Percentiles rank a stretch among this genome's conserved stretches.
Conservation (phyloP, 495 filamentous ascomycete genomes). For the Hypomontagnella submonticulosa region DNA sequence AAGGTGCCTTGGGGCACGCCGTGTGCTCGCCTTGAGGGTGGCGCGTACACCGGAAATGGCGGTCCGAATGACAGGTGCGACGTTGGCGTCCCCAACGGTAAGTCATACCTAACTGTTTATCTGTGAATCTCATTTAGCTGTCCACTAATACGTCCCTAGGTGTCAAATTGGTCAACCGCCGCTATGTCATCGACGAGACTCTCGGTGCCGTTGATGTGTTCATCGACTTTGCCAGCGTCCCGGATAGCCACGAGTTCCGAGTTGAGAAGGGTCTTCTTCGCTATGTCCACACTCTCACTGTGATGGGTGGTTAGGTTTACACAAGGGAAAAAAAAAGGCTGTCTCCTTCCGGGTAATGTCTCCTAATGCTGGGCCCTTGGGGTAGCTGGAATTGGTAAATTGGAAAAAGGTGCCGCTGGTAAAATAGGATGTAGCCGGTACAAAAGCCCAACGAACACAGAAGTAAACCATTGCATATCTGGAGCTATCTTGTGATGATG, state of each 20-base stretch:
- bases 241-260: conserved; percentile 63
- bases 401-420: no score
- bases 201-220: conserved; percentile 59
- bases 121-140: conserved; percentile 1
- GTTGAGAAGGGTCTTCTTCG: conserved; percentile 61
- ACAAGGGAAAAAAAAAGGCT: not conserved
- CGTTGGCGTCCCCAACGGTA: conserved; percentile 53
- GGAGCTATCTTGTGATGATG: no score
- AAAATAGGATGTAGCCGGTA: no score
- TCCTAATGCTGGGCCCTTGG: no score
- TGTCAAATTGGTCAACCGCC: conserved; percentile 53
- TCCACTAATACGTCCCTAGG: conserved; percentile 37
- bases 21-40: conserved; percentile 61
- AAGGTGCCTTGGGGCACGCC: conserved; percentile 62
- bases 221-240: conserved; percentile 56
- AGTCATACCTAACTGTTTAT: conserved; percentile 5
- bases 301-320: conserved; percentile 45
- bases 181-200: conserved; percentile 64
- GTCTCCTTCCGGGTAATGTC: not conserved
- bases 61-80: conserved; percentile 51
- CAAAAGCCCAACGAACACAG: no score
- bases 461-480: no score
- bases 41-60: conserved; percentile 55
- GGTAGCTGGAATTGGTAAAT: no score
- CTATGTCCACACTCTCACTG: conserved; percentile 60